These are phyloP conservation scores for Alternaria triticina DNA, from an alignment of 2,329 filamentous ascomycete species.

Conservation along the genomic window DNA sequence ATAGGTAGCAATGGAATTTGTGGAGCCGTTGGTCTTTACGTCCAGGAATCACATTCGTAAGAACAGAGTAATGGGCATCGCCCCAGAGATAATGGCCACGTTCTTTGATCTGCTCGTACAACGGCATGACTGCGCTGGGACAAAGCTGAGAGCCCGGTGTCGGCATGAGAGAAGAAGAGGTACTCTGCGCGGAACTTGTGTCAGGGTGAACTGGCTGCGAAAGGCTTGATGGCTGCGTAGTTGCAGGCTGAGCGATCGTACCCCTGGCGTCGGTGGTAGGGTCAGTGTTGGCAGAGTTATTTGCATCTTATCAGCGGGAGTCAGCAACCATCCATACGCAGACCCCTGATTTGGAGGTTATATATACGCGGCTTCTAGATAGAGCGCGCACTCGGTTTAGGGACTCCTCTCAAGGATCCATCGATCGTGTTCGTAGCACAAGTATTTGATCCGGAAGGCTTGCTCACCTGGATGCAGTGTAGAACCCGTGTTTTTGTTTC, in stretches of 20 bases:
- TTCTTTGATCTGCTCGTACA: neutral
- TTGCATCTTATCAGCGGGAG: neutral
- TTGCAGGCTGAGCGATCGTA: neutral
- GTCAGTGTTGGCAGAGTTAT: neutral
- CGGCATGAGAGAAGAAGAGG: neutral
- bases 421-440: neutral
- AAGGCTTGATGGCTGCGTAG: neutral
- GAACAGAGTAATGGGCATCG: neutral
- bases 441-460: neutral
- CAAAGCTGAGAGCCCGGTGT: neutral
- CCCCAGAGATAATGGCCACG: neutral
- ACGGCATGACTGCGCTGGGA: neutral
- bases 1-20: neutral
- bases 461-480: neutral
- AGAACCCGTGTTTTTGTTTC: neutral
- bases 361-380: neutral
- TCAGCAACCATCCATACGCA: neutral
- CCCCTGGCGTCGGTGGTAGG: neutral
- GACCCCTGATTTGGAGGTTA: neutral
- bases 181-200: neutral
- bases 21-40: neutral
- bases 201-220: neutral
- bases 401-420: neutral
- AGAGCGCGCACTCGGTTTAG: neutral
- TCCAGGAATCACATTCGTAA: neutral